Base-by-base conservation (phyloP, 2,329 filamentous ascomycete species). In the Seiridium unicorne region DNA sequence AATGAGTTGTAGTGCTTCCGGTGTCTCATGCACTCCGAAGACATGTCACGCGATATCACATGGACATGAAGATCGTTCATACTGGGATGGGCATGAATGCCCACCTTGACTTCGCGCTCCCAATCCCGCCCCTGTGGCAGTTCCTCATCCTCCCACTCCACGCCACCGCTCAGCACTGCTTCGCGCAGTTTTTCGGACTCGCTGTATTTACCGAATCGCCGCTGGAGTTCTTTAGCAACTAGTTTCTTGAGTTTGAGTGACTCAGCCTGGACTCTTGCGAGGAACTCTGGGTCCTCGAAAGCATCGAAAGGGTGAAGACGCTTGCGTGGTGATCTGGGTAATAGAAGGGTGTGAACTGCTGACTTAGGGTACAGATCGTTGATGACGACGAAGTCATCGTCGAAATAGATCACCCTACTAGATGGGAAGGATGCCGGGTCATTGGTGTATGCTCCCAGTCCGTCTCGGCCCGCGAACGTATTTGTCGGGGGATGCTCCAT, bases 21-120 rank as follows among this genome's bases (percentile, higher is more conserved):
- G 71, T 94, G 88, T 76, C 89, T 91, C 74, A 97, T 66, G 51
- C 82, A 83, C 9, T 84, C 82, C 44, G 89, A 92, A 67, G 86
- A 82, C 81, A 91, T 89, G 72, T 99, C 95, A 18, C 86, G 80
- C 44, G 90, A 92, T 60, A 98, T 76, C 36, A 98, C 86, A 74
- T 99, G 95, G 3, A 98, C 81, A 75, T 99, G 95, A 58, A 98
- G 72, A 73, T 98, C 92, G 64, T 85, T 89, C 95, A 99, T 98
- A 59, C 89, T 93, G 3, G 95, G 95, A 66, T 89, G 86, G 3
- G 92, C 90, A 76, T 99, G 95, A 6, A 97, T 84, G 11, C 95
- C 95, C 26, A 88, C 84, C 55, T 85, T 84, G 54, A 98, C 82
- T 34, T 95, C 92, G 10, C 79, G 77, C 46, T 79, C 76, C 91